phyloP scores from a whole-genome alignment of 2,329 filamentous ascomycete genomes.

The Arthrobotrys sinensis region DNA sequence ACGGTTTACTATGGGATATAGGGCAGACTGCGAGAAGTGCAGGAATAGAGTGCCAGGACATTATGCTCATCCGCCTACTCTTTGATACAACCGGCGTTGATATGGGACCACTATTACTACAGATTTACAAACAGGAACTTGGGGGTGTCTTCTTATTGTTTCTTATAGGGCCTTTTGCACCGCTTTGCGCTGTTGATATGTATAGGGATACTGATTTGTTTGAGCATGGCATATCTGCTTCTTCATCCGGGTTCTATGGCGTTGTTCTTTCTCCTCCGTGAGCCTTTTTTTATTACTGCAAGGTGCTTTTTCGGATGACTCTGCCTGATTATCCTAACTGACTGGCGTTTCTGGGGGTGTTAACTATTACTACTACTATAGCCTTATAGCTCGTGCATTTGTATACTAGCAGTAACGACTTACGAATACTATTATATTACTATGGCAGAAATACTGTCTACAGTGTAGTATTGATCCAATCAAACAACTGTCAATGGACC shows the following conservation, averaged over 20 bases:
- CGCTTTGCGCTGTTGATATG: neutral
- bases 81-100: slow-evolving; percentile 14
- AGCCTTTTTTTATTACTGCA: neutral
- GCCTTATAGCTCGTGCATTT: slow-evolving; percentile 10
- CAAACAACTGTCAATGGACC: neutral
- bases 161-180: neutral
- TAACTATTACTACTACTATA: neutral
- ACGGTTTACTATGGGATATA: slow-evolving; percentile 62
- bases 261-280: neutral
- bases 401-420: slow-evolving; percentile 51
- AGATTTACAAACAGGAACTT: neutral
- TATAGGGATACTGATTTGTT: slow-evolving; percentile 22
- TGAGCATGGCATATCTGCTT: slow-evolving; percentile 1
- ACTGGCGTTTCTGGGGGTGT: slow-evolving; percentile 17
- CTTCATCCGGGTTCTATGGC: neutral
- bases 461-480: neutral
- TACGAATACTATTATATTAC: slow-evolving; percentile 4
- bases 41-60: slow-evolving; percentile 62
- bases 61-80: slow-evolving; percentile 60
- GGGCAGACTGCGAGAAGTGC: slow-evolving; percentile 63
- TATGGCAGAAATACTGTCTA: slow-evolving; percentile 1
- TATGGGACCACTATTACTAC: neutral
- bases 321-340: slow-evolving; percentile 1
- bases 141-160: slow-evolving; percentile 15
- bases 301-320: slow-evolving; percentile 5